Evolutionary conservation across 805 yeast genomes (phyloP), one percentile per base, ranked within the genome.

Genomic region (Candida oleophila): DNA sequence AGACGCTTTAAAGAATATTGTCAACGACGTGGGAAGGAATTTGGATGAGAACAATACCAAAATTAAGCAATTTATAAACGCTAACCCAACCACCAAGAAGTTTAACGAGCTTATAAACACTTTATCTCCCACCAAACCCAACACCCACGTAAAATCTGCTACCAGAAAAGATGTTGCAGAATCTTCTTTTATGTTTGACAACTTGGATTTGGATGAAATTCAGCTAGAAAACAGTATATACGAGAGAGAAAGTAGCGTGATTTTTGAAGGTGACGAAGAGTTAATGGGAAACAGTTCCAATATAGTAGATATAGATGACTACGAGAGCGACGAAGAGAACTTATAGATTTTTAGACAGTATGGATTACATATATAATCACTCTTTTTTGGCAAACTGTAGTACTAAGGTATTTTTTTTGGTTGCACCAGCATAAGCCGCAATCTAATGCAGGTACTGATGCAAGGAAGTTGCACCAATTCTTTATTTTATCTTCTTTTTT

Each of bases 171-270:
- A 50, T 4, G 30, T 57, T 41, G 53, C 55, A 3, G 58, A 68
- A 25, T 55, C 61, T 33, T 64, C 69, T 11, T 64, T 64, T 36
- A 51, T 55, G 42, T 50, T 68, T 30, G 72, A 68, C 7, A 57
- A 57, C 38, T 40, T 59, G 15, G 22, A 43, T 19, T 36, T 36
- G 39, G 18, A 36, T 18, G 21, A 16, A 9, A 36, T 36, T n/a
- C 7, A 42, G 4, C 16, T 22, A 7, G 51, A 39, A 14, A 15
- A 32, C 16, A 20, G 37, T 19, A 36, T n/a, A n/a, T 45, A 49
- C 16, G 39, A 32, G 25, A 41, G 36, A 12, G 41, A 33, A 15
- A 25, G 20, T n/a, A 14, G 12, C 16, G 47, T 33, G 11, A 34
- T 22, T 9, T 14, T n/a, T 9, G 43, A 38, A 21, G 44, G 38